phyloP scores from a whole-genome alignment of 306 rosid species.

The Vigna hirtella region DNA sequence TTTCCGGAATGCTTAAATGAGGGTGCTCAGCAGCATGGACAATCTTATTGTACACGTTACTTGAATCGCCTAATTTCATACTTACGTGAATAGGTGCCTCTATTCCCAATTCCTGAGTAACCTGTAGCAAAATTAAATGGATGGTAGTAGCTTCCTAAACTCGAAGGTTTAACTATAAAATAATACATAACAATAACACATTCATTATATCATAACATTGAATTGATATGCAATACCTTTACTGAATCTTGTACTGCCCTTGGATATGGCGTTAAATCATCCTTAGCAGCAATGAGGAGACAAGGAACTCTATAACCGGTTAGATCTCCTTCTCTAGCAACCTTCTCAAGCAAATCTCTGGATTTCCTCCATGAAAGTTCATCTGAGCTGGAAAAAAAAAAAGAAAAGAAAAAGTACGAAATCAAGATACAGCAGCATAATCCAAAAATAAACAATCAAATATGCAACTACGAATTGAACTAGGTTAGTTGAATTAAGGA shows the following conservation, averaged over 20 bases:
- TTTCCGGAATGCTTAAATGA: conserved; percentile 87
- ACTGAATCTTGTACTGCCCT: conserved; percentile 86
- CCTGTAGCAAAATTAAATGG: conserved; percentile 55
- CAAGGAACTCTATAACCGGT: conserved; percentile 85
- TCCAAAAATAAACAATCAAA: conserved; percentile 37
- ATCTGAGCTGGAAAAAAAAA: conserved; percentile 71
- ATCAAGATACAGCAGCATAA: conserved; percentile 30
- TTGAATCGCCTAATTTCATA: conserved; percentile 69
- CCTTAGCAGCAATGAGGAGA: conserved; percentile 87
- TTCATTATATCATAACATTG: conserved; percentile 23
- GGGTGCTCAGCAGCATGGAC: conserved; percentile 79
- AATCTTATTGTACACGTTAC: conserved; percentile 69
- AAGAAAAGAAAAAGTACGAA: conserved; percentile 32
- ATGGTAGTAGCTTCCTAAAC: conserved; percentile 26
- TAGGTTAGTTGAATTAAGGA: conserved; percentile 18
- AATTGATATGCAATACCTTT: conserved; percentile 60
- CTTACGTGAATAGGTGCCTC: conserved; percentile 84
- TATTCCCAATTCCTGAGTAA: conserved; percentile 83
- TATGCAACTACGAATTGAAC: conserved; percentile 18
- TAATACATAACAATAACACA: conserved; percentile 15
- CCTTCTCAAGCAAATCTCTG: conserved; percentile 77
- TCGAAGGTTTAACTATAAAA: conserved; percentile 14
- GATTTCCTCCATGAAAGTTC: conserved; percentile 86
- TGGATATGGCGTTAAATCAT: conserved; percentile 86
- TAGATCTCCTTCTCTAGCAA: conserved; percentile 86